These are phyloP conservation scores for Acrodontium crateriforme DNA, from an alignment of 2,329 filamentous ascomycete genomes.

Conservation along the genomic window DNA sequence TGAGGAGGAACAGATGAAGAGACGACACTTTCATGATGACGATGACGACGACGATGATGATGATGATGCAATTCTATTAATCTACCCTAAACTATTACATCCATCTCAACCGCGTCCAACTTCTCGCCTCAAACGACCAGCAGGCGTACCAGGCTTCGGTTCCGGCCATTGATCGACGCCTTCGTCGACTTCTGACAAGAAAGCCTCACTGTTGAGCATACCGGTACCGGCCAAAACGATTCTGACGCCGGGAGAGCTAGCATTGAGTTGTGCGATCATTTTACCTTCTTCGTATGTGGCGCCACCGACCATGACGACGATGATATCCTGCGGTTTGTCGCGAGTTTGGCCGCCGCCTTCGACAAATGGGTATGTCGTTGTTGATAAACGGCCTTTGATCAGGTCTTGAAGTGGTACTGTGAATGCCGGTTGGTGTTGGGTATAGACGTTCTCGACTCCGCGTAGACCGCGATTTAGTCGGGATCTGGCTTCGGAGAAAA, in stretches of 20 bases:
- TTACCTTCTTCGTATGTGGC: constrained; percentile 95
- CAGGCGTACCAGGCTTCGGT: constrained; percentile 43
- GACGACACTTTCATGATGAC: too few relatives aligned
- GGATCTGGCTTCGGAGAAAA: constrained; percentile 77
- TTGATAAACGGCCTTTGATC: constrained; percentile 77
- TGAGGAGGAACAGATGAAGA: too few relatives aligned
- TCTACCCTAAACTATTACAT: too few relatives aligned
- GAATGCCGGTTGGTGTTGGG: constrained; percentile 81
- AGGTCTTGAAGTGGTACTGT: constrained; percentile 82
- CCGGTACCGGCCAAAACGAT: constrained; percentile 81
- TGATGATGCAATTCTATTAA: too few relatives aligned
- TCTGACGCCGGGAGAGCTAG: constrained; percentile 72
- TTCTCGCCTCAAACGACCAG: constrained; percentile 48
- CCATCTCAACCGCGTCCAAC: constrained; percentile 32
- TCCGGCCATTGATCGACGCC: constrained; percentile 80
- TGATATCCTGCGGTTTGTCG: constrained; percentile 92
- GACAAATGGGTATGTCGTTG: constrained; percentile 84
- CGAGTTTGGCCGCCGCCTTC: constrained; percentile 75
- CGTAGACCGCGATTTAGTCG: constrained; percentile 81
- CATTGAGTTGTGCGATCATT: constrained; percentile 89
- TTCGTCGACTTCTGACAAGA: constrained; percentile 84
- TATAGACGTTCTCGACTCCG: constrained; percentile 97
- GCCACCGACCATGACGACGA: constrained; percentile 88
- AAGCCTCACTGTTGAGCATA: constrained; percentile 76
- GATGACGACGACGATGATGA: too few relatives aligned